Percentiles rank a stretch among this genome's conserved stretches.
These are phyloP conservation scores for Maudiozyma saulgeensis DNA, from an alignment of 805 yeast species.

Conservation along the genomic window DNA sequence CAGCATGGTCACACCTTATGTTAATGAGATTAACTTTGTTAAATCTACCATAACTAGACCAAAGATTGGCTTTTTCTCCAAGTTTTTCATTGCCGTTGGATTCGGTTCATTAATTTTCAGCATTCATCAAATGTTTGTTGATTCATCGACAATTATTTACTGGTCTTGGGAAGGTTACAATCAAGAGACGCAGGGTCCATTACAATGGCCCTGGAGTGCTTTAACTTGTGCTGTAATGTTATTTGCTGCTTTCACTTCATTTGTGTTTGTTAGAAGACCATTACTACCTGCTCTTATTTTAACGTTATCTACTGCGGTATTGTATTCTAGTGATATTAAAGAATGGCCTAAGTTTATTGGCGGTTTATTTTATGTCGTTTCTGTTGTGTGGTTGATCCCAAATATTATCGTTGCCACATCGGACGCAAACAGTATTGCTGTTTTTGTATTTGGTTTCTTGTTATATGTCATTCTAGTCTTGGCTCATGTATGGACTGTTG, in stretches of 20 bases:
- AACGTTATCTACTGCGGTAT: conserved; percentile 23
- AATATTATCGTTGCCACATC: conserved; percentile 46
- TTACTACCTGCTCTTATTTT: conserved; percentile 19
- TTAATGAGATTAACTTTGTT: conserved; percentile 18
- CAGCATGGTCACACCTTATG: conserved; percentile 51
- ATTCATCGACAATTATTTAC: conserved; percentile 74
- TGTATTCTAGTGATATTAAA: conserved; percentile 13
- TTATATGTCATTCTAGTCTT: conserved; percentile 48
- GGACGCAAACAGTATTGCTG: conserved; percentile 45
- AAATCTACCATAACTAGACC: conserved; percentile 11
- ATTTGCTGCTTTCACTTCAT: conserved; percentile 39
- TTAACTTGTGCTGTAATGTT: conserved; percentile 51
- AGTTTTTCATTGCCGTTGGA: conserved; percentile 39
- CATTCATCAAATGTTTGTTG: conserved; percentile 65
- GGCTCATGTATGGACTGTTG: conserved; percentile 94
- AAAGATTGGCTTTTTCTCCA: conserved; percentile 7
- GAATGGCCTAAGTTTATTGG: conserved; percentile 41
- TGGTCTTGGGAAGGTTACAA: conserved; percentile 98
- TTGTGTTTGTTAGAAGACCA: conserved; percentile 14
- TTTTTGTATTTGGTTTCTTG: conserved; percentile 42
- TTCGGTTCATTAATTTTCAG: conserved; percentile 70
- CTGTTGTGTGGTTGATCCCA: conserved; percentile 58
- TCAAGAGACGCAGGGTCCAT: conserved; percentile 75
- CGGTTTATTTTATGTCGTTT: conserved; percentile 55
- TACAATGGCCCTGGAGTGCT: conserved; percentile 57